A percentile compares a stretch with the other conserved stretches of the same genome.
These are phyloP conservation scores for Lasiosphaeris hirsuta DNA, from an alignment of 495 filamentous ascomycete genomes.

Conservation along the genomic window DNA sequence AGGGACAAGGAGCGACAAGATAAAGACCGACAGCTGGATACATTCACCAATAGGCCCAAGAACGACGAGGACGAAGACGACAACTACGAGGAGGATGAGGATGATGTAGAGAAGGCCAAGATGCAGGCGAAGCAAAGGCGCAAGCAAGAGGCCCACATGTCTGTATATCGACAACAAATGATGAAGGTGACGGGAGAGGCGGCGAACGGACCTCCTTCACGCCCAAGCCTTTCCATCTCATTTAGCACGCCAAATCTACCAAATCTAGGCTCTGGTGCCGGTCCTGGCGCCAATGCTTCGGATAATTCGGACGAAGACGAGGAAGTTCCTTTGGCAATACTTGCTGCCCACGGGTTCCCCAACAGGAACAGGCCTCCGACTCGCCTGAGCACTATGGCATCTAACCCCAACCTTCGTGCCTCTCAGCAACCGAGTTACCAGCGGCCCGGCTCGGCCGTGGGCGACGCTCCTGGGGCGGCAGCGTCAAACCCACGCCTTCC, in stretches of 20 bases:
- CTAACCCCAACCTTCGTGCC: slow-evolving; percentile 59
- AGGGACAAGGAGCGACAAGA: slow-evolving; percentile 75
- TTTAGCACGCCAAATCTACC: slow-evolving; percentile 55
- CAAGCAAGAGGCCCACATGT: slow-evolving; percentile 87
- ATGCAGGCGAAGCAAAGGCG: slow-evolving; percentile 70
- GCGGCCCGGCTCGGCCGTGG: slow-evolving; percentile 30
- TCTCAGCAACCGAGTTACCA: slow-evolving; percentile 37
- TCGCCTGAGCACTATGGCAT: slow-evolving; percentile 61
- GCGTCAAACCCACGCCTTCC: slow-evolving; percentile 48
- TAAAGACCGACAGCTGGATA: slow-evolving; percentile 56
- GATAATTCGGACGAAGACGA: slow-evolving; percentile 76
- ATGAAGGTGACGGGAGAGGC: slow-evolving; percentile 89
- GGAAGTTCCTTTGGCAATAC: slow-evolving; percentile 81
- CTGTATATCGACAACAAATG: slow-evolving; percentile 92
- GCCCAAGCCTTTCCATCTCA: slow-evolving; percentile 46
- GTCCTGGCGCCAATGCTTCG: slow-evolving; percentile 25
- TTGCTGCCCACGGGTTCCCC: slow-evolving; percentile 91
- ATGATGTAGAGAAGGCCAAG: slow-evolving; percentile 72
- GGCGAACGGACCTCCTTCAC: slow-evolving; percentile 38
- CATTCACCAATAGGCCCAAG: slow-evolving; percentile 21
- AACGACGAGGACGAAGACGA: slow-evolving; percentile 58
- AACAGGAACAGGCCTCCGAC: slow-evolving; percentile 76
- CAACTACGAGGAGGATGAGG: slow-evolving; percentile 76
- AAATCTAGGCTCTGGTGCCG: slow-evolving; percentile 12
- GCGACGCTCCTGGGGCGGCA: slow-evolving; percentile 18